These are phyloP conservation scores for Cubamyces sp. DNA, from an alignment of 768 basidiomycete genomes.

Conservation along the genomic window DNA sequence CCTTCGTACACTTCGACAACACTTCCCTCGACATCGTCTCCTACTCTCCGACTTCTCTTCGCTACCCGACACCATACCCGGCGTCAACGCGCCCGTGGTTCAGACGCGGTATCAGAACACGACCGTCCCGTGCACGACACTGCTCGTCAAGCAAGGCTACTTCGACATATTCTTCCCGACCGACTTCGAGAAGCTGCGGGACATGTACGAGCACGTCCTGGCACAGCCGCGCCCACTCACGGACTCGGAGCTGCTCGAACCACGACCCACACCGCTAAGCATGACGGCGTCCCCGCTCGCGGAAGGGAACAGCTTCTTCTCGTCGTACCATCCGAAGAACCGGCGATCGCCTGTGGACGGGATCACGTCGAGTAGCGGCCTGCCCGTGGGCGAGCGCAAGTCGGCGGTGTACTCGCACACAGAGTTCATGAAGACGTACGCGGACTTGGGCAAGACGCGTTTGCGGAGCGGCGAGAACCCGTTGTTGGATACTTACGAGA, in stretches of 20 bases:
- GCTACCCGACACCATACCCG: conserved; percentile 83
- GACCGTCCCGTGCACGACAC: conserved; percentile 87
- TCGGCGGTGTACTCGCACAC: conserved; percentile 85
- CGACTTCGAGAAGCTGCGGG: conserved; percentile 78
- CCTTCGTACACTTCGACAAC: conserved; percentile 75
- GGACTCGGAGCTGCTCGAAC: conserved; percentile 33
- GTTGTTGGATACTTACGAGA: conserved; percentile 86
- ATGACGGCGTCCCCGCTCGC: conserved; percentile 52
- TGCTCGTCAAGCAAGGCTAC: conserved; percentile 92
- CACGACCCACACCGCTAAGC: conserved; percentile 57
- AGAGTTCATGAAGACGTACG: conserved; percentile 89
- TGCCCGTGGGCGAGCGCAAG: conserved; percentile 81
- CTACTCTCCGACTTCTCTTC: conserved; percentile 92
- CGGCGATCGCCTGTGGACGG: conserved; percentile 70
- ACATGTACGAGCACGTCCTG: conserved; percentile 89
- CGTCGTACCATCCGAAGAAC: conserved; percentile 58
- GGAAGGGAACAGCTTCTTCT: conserved; percentile 71
- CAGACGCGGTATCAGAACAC: conserved; percentile 87
- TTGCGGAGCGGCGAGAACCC: conserved; percentile 87
- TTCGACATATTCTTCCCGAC: conserved; percentile 99
- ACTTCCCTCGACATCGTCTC: conserved; percentile 93
- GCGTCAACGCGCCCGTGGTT: conserved; percentile 84
- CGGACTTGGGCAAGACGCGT: conserved; percentile 69
- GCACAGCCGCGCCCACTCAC: conserved; percentile 49
- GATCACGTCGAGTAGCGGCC: conserved; percentile 71